These are phyloP conservation scores for Trichomonas tenax DNA, from an alignment of 208 protist genomes.

Conservation along the genomic window DNA sequence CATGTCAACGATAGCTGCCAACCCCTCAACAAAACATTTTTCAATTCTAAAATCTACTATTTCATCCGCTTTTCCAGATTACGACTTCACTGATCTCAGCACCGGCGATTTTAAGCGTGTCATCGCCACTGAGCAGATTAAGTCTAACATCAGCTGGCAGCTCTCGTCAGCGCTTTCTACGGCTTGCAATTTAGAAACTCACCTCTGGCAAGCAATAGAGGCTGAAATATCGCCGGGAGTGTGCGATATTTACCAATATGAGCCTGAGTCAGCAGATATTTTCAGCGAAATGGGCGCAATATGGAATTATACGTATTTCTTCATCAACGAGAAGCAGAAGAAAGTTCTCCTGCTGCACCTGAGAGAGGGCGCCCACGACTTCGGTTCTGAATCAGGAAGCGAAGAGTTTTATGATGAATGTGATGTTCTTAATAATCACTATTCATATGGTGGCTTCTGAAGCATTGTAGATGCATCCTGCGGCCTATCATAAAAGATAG, in stretches of 20 bases:
- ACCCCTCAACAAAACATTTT: neutral
- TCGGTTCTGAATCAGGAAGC: neutral
- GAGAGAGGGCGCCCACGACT: neutral
- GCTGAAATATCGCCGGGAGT: neutral
- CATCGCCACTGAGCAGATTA: neutral
- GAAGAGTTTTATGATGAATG: neutral
- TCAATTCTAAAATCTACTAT: neutral
- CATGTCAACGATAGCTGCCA: neutral
- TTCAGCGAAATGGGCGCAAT: neutral
- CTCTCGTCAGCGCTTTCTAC: neutral
- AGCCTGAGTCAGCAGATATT: neutral
- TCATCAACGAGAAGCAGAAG: neutral
- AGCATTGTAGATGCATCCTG: too few species aligned
- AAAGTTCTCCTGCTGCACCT: neutral
- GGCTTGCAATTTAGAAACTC: neutral
- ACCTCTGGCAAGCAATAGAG: neutral
- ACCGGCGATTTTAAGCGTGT: neutral
- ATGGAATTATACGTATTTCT: neutral
- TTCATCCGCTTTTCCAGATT: slow-evolving; percentile 17
- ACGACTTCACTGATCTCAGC: neutral
- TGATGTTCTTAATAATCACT: neutral
- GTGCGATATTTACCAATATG: neutral
- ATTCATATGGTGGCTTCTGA: neutral
- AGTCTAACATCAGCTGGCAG: neutral
- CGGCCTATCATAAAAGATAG: neutral